Conservation (phyloP, 169 alveolate species). For the Eimeria tenella region DNA sequence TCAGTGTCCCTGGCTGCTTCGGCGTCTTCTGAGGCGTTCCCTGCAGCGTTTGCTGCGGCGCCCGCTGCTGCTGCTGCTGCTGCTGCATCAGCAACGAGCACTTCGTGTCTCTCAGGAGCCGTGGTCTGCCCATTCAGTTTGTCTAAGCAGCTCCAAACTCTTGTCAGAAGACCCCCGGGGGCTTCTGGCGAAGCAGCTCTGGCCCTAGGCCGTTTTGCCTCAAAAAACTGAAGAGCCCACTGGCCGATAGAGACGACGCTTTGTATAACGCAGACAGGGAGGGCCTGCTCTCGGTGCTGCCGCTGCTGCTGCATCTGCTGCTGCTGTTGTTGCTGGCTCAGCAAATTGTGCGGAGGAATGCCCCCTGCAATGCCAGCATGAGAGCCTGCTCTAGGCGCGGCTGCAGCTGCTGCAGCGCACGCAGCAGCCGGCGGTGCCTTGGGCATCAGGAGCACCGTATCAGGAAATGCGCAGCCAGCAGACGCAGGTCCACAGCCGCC, state of each 20-base stretch:
- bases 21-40: background rate
- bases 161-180: constrained; percentile 8
- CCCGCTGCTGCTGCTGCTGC: constrained; percentile 6
- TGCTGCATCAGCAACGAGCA: background rate
- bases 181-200: background rate
- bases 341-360: background rate
- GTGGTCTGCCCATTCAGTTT: background rate
- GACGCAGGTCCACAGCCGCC: constrained; percentile 10
- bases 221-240: constrained; percentile 41
- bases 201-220: background rate
- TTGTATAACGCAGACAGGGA: background rate
- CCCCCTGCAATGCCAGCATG: background rate
- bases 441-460: constrained; percentile 7
- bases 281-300: constrained; percentile 33
- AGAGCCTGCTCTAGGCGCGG: background rate
- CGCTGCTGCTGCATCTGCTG: background rate
- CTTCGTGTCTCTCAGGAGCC: background rate
- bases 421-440: constrained; percentile 10
- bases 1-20: background rate
- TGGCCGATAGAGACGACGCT: constrained; percentile 29
- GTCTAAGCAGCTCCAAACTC: constrained; percentile 15
- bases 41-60: background rate
- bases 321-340: background rate
- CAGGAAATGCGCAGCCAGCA: background rate
- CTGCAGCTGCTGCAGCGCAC: background rate